A percentile compares a stretch with the other conserved stretches of the same genome.
Conservation (phyloP, 306 rosid genomes). For the Dryas alaskensis region DNA sequence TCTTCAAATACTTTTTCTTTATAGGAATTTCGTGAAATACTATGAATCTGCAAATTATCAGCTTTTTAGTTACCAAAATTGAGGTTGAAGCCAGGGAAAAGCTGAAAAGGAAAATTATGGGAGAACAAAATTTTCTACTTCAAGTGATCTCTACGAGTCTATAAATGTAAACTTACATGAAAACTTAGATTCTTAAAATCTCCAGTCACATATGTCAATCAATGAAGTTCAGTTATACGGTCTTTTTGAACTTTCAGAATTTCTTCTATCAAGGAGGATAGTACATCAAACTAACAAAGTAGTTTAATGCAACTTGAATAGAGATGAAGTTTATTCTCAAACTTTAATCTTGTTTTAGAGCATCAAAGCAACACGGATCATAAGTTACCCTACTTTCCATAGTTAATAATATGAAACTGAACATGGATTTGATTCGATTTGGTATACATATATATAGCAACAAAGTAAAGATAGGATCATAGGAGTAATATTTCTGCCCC, state of each 20-base stretch:
- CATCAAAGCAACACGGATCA: background rate
- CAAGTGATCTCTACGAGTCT: too few relatives aligned
- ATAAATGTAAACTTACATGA: too few relatives aligned
- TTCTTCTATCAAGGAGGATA: background rate
- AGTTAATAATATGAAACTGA: background rate
- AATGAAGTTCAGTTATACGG: background rate
- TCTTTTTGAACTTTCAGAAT: background rate
- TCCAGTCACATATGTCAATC: too few relatives aligned
- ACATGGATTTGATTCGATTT: background rate
- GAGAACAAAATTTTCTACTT: background rate
- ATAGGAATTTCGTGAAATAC: too few relatives aligned
- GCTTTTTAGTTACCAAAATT: background rate
- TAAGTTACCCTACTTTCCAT: background rate
- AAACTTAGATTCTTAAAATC: too few relatives aligned
- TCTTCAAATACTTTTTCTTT: too few relatives aligned
- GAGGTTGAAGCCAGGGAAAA: background rate
- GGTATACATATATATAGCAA: background rate
- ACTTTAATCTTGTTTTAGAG: background rate
- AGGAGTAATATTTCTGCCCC: background rate
- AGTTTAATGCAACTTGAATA: background rate
- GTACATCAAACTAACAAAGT: background rate
- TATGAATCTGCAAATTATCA: background rate
- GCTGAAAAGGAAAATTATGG: background rate
- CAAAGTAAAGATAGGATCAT: background rate
- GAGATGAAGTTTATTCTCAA: background rate